Conservation (phyloP, 176 grass and related monocot genomes). For the Eleusine indica region DNA sequence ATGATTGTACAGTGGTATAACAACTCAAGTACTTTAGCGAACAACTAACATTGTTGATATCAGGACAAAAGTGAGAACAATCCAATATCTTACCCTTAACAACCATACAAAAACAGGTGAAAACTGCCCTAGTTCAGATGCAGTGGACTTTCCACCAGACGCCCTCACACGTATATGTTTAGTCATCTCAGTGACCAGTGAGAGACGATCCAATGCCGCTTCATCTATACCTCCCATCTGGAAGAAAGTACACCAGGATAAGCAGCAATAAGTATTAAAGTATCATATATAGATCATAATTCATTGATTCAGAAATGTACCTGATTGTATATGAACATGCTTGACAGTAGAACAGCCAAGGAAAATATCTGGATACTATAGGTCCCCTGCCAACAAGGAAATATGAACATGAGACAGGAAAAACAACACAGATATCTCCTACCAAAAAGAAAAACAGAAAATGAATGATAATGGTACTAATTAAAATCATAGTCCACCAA, state of each 20-base stretch:
- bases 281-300: slow-evolving; percentile 7
- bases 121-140: slow-evolving; percentile 92
- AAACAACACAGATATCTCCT: not conserved
- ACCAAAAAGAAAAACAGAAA: not conserved
- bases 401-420: slow-evolving; percentile 2
- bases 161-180: slow-evolving; percentile 95
- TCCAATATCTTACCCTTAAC: slow-evolving; percentile 60
- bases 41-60: slow-evolving; percentile 2
- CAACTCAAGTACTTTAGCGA: not conserved
- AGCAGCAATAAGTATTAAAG: not conserved
- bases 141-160: slow-evolving; percentile 82
- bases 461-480: not conserved
- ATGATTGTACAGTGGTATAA: not conserved
- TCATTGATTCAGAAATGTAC: slow-evolving; percentile 42
- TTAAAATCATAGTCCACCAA: not conserved
- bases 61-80: slow-evolving; percentile 6
- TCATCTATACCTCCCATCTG: slow-evolving; percentile 99
- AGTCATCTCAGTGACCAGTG: slow-evolving; percentile 98
- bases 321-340: slow-evolving; percentile 99
- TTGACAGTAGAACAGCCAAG: slow-evolving; percentile 89
- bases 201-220: slow-evolving; percentile 86
- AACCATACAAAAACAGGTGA: slow-evolving; percentile 98
- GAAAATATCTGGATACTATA: slow-evolving; percentile 99
- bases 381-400: slow-evolving; percentile 66
- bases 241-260: slow-evolving; percentile 25